Evolutionary conservation across 2,329 filamentous ascomycete genomes (phyloP).

Genomic region (Phyllosticta capitalensis): DNA sequence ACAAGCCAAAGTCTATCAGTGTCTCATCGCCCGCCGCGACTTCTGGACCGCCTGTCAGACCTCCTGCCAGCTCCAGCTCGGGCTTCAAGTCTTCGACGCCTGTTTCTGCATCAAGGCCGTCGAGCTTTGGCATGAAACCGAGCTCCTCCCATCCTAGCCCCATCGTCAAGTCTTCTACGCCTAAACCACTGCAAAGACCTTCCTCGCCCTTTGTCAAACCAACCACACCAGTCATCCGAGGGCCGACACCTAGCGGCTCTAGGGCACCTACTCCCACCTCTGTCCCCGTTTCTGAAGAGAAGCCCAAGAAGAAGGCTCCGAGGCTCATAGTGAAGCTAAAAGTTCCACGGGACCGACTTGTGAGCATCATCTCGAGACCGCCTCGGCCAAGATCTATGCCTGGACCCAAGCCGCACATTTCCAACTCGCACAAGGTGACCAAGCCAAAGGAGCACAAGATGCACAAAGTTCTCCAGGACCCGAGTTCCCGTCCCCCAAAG

Average conservation of each 20-base stretch:
- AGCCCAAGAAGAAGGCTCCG: neutral
- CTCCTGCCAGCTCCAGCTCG: neutral
- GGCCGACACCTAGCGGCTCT: constrained; percentile 5
- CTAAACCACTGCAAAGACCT: neutral
- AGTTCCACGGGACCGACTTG: neutral
- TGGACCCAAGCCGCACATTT: neutral
- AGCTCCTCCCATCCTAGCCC: neutral
- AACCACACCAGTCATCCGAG: neutral
- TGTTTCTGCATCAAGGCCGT: neutral
- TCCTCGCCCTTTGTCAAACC: neutral
- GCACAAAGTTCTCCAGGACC: neutral
- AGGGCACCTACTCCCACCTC: constrained; percentile 8
- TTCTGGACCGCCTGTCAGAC: neutral
- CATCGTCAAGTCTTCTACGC: neutral
- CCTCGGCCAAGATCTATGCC: neutral
- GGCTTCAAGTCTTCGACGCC: neutral
- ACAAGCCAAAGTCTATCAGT: neutral
- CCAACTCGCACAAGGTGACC: neutral
- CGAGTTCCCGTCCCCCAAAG: neutral
- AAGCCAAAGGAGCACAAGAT: neutral
- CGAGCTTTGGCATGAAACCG: neutral
- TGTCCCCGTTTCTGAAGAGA: neutral
- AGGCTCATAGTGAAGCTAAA: constrained; percentile 6
- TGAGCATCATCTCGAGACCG: neutral
- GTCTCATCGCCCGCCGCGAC: neutral